A percentile compares a stretch with the other conserved stretches of the same genome.
Conservation (phyloP, 192 early-diverging fungal genomes). For the Entomortierella chlamydospora region DNA sequence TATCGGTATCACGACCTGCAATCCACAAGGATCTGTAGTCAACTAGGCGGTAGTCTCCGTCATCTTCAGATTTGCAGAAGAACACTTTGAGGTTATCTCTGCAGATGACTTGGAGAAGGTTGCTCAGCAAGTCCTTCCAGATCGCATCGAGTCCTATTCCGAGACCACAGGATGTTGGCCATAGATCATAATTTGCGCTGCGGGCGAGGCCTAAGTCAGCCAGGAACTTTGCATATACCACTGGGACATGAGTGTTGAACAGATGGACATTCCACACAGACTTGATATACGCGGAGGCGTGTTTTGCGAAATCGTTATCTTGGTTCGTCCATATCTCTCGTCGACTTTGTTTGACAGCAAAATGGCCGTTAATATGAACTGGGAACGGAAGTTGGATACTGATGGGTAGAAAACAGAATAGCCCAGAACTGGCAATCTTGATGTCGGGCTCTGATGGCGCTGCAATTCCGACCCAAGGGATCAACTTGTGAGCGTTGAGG, state of each 20-base stretch:
- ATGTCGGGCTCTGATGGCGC: constrained; percentile 9
- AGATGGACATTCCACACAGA: constrained; percentile 44
- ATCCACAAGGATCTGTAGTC: neutral
- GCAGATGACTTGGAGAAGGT: neutral
- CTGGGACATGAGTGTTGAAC: constrained; percentile 23
- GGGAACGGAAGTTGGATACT: constrained; percentile 39
- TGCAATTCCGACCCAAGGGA: constrained; percentile 56
- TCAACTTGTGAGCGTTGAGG: constrained; percentile 32
- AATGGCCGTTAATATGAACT: constrained; percentile 56
- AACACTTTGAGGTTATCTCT: constrained; percentile 9
- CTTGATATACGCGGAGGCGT: constrained; percentile 33
- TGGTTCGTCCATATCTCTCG: constrained; percentile 50
- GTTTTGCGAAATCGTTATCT: constrained; percentile 26
- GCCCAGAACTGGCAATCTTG: constrained; percentile 10
- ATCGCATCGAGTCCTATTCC: constrained; percentile 12
- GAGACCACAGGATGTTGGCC: constrained; percentile 5
- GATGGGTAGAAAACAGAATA: constrained; percentile 59
- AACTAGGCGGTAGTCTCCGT: neutral
- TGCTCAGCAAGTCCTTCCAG: constrained; percentile 9
- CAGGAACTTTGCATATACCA: constrained; percentile 32
- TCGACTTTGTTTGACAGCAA: constrained; percentile 54
- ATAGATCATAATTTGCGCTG: constrained; percentile 20
- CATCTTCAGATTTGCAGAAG: neutral
- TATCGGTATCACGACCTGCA: constrained; percentile 14
- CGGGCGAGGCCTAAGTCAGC: constrained; percentile 5